Conservation (phyloP, 306 rosid species). For the Lathyrus oleraceus region DNA sequence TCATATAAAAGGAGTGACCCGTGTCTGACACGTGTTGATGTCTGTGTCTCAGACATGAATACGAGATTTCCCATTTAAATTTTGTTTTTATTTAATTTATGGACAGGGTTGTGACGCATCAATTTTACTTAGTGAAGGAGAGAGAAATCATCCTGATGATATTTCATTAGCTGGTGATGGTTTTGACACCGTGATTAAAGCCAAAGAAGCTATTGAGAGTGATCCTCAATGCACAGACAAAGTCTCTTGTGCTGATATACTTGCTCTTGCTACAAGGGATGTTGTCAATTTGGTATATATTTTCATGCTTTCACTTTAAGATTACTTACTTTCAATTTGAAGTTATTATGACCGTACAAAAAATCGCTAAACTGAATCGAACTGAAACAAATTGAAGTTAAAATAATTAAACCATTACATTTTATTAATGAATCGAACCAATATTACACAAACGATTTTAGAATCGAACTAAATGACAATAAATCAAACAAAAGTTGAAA, state of each 20-base stretch:
- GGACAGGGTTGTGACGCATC: constrained; percentile 95
- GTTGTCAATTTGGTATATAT: constrained; percentile 58
- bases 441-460: no score
- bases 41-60: background rate
- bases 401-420: no score
- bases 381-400: no score
- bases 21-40: background rate
- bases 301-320: no score
- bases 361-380: no score
- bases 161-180: constrained; percentile 91
- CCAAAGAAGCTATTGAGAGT: constrained; percentile 80
- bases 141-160: constrained; percentile 64
- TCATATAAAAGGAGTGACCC: background rate
- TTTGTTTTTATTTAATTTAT: background rate
- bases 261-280: constrained; percentile 88
- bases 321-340: no score
- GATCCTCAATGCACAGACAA: constrained; percentile 62
- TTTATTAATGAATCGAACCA: no score
- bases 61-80: no score
- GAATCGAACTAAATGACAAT: no score
- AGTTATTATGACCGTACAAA: no score
- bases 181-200: constrained; percentile 83
- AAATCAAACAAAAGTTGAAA: no score
- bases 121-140: constrained; percentile 64
- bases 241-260: constrained; percentile 94